These are phyloP conservation scores for Polyplosphaeria fusca DNA, from an alignment of 495 filamentous ascomycete genomes.

Conservation along the genomic window DNA sequence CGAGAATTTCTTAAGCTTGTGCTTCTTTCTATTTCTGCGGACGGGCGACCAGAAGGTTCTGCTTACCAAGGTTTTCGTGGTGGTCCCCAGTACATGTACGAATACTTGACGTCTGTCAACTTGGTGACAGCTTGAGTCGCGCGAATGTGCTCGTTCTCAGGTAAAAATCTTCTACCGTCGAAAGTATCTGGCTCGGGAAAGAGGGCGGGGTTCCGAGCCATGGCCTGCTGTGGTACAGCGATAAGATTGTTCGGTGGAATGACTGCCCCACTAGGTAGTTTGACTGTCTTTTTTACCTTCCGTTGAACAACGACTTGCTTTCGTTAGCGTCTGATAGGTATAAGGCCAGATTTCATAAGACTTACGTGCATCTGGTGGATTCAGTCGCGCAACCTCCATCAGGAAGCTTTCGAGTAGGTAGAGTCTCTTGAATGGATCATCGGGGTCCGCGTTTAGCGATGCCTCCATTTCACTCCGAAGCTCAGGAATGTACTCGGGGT, in stretches of 20 bases:
- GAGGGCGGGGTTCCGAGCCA: neutral
- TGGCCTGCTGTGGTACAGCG: constrained; percentile 4
- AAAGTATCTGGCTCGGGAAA: neutral
- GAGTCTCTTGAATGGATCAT: neutral
- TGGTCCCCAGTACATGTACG: constrained; percentile 5
- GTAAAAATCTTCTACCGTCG: neutral
- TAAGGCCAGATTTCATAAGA: neutral
- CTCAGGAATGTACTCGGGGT: constrained; percentile 8
- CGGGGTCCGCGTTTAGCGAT: neutral
- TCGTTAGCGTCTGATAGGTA: neutral
- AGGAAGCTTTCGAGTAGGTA: neutral
- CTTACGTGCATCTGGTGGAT: constrained; percentile 4
- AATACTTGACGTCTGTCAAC: constrained; percentile 4
- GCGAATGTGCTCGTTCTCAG: neutral
- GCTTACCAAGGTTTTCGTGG: constrained; percentile 14
- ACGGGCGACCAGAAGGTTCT: neutral
- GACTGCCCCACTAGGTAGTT: neutral
- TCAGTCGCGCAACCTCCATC: neutral
- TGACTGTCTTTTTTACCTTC: neutral
- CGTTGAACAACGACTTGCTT: neutral
- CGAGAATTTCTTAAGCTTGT: too few relatives aligned
- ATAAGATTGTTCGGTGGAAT: constrained; percentile 4
- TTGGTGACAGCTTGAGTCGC: neutral
- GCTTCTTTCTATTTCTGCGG: neutral
- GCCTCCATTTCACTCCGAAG: constrained; percentile 1